Evolutionary conservation across 139 green algal species (phyloP).

Genomic region (Pedinophyceae sp.): DNA sequence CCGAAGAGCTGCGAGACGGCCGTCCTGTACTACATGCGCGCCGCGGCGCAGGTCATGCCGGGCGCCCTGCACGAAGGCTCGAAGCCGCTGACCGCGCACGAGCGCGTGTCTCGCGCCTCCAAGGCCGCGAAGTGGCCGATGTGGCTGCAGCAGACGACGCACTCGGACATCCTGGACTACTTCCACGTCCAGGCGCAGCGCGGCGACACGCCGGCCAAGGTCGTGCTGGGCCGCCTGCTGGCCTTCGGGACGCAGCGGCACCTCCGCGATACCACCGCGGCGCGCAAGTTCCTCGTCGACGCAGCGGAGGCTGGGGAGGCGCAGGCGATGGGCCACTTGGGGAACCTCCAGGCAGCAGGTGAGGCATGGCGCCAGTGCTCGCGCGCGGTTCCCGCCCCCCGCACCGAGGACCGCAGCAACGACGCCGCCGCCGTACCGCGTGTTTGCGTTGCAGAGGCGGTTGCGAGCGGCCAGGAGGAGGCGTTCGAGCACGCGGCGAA

Average conservation of each 20-base stretch:
- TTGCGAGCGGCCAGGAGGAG: not conserved
- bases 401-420: conserved; percentile 12
- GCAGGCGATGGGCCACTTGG: conserved; percentile 68
- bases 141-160: too few relatives aligned
- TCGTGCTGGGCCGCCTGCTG: conserved; percentile 1
- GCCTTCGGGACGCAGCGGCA: conserved; percentile 2
- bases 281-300: too few relatives aligned
- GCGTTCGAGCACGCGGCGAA: too few relatives aligned
- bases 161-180: conserved; percentile 5
- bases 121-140: conserved; percentile 1
- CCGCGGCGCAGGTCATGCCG: conserved; percentile 36
- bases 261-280: conserved; percentile 1
- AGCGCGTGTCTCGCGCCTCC: too few relatives aligned
- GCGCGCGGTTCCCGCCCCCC: too few relatives aligned
- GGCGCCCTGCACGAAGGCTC: conserved; percentile 4
- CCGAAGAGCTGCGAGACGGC: conserved; percentile 59
- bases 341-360: conserved; percentile 78
- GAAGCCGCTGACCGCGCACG: too few relatives aligned
- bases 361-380: too few relatives aligned
- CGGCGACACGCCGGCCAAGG: conserved; percentile 2
- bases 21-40: conserved; percentile 69
- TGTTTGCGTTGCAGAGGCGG: not conserved
- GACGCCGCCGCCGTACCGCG: too few relatives aligned
- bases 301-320: conserved; percentile 50
- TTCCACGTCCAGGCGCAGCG: not conserved